Percentiles rank a stretch among this genome's conserved stretches.
These are phyloP conservation scores for Fusarium sp. DNA, from an alignment of 2,329 filamentous ascomycete species.

Conservation along the genomic window DNA sequence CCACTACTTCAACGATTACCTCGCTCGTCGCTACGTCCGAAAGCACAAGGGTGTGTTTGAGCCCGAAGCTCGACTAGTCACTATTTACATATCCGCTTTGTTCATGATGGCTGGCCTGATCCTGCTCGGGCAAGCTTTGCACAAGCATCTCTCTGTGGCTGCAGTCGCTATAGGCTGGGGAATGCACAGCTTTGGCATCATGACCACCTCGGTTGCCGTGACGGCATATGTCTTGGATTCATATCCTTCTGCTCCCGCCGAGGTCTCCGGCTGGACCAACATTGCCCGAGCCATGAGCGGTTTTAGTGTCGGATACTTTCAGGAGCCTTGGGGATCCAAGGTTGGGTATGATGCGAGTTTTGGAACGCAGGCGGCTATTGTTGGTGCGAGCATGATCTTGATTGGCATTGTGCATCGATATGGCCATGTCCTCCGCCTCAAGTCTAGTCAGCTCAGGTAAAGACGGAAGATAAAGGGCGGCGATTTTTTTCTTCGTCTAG, in stretches of 20 bases:
- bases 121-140: conserved; percentile 60
- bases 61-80: conserved; percentile 62
- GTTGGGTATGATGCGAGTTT: conserved; percentile 51
- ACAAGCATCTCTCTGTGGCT: conserved; percentile 50
- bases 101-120: conserved; percentile 60
- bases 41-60: conserved; percentile 61
- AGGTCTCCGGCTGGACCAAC: conserved; percentile 56
- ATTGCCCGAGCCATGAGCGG: conserved; percentile 52
- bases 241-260: conserved; percentile 58
- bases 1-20: conserved; percentile 63
- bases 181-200: conserved; percentile 63
- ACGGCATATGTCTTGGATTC: conserved; percentile 58
- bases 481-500: not conserved
- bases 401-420: conserved; percentile 30
- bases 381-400: conserved; percentile 42
- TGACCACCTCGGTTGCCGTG: conserved; percentile 57
- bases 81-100: conserved; percentile 56
- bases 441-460: conserved; percentile 22
- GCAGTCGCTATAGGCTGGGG: conserved; percentile 53
- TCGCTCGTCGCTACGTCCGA: conserved; percentile 55
- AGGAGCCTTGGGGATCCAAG: conserved; percentile 53
- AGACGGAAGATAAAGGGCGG: not conserved
- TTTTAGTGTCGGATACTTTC: conserved; percentile 58
- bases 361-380: conserved; percentile 49
- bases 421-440: conserved; percentile 10